Evolutionary conservation across 2,329 filamentous ascomycete genomes (phyloP), one percentile per base, ranked within the genome.

Genomic region (Ophiobolus disseminans): DNA sequence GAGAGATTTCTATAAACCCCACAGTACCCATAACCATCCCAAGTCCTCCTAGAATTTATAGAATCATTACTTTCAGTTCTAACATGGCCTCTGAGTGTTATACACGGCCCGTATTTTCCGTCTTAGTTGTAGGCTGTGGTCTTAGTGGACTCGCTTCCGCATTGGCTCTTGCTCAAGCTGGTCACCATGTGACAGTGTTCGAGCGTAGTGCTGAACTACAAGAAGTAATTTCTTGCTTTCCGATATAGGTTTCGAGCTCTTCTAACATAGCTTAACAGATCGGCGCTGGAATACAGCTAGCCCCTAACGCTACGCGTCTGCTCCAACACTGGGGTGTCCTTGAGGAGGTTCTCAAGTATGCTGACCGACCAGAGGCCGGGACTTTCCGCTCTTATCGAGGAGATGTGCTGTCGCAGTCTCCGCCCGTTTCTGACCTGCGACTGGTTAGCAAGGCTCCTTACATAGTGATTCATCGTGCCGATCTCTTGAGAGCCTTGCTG

Each of bases 381-480:
- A 37, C 35, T n/a, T 37, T 37, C 16, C 35, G 35, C 19, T 37
- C 35, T 9, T 37, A 37, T 37, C 35, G 19, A 23, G 35, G 35
- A n/a, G 19, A 37, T 23, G 19, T 37, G 16, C 19, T 37, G 19
- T 37, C 35, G 13, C 35, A 37, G 19, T 37, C 35, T 23, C 35
- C 35, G 19, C 35, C 35, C 13, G 35, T 37, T 11, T 37, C 35
- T 37, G 35, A 37, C 23, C 35, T 10, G 11, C 35, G 35, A 37
- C 19, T 37, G 35, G 35, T 37, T n/a, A 23, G 35, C 35, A n/a
- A 37, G 35, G 35, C 35, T 37, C 35, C 35, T 37, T 37, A 37
- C 35, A 37, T 37, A 13, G 35, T 37, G 11, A 37, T 37, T 22
- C 35, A 37, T 37, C 35, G 35, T 22, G 35, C 35, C 9, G 35